Percentiles rank a stretch among this genome's conserved stretches.
Evolutionary conservation across 257 asterid genomes (phyloP).

Genomic region (Craterostigma plantagineum): DNA sequence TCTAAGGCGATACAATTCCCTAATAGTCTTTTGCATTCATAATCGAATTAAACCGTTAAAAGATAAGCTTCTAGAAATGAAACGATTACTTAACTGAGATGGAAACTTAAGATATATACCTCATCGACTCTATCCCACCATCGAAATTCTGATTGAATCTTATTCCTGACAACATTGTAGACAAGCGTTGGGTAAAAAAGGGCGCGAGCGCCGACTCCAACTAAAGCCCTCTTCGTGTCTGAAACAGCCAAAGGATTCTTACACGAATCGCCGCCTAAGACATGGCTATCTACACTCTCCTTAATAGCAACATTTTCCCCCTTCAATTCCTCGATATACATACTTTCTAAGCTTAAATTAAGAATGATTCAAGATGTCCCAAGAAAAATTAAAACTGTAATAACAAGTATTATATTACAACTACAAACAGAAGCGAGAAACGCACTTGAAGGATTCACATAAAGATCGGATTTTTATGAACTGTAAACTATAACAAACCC

Average conservation of each 20-base stretch:
- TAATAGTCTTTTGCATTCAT: no score
- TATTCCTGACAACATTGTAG: constrained; percentile 76
- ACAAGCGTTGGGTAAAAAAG: constrained; percentile 89
- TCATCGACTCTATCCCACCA: constrained; percentile 98
- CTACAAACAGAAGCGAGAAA: not conserved
- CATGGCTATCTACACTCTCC: constrained; percentile 16
- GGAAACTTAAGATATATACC: constrained; percentile 20
- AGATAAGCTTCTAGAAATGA: no score
- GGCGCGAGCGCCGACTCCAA: constrained; percentile 92
- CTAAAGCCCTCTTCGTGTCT: constrained; percentile 62
- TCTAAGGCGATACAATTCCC: no score
- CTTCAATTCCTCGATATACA: constrained; percentile 62
- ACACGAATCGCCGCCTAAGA: constrained; percentile 19
- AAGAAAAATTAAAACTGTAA: constrained; percentile 4
- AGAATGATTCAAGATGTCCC: constrained; percentile 1
- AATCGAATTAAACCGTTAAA: no score
- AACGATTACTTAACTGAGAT: constrained; percentile 1
- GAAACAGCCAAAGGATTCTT: constrained; percentile 27
- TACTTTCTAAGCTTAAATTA: constrained; percentile 13
- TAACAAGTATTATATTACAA: no score
- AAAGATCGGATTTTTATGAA: constrained; percentile 8
- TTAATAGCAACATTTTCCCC: constrained; percentile 27
- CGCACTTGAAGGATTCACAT: constrained; percentile 4
- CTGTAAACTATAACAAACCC: constrained; percentile 7
- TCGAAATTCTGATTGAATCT: constrained; percentile 72